Percentiles rank a stretch among this genome's conserved stretches.
These are phyloP conservation scores for Lipomyces chichibuensis DNA, from an alignment of 805 yeast species.

Conservation along the genomic window DNA sequence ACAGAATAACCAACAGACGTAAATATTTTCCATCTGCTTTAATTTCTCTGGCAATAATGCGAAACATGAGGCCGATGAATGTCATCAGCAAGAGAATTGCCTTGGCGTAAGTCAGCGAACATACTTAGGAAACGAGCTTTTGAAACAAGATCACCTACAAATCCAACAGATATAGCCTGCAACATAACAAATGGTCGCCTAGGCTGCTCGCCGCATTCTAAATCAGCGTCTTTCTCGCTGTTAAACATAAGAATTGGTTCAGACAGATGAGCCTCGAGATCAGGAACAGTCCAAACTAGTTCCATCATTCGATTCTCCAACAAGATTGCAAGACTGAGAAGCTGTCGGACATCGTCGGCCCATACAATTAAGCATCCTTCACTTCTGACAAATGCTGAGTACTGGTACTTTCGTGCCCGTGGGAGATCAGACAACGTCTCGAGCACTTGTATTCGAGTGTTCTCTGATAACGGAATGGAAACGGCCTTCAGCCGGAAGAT, in stretches of 20 bases:
- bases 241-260: conserved; percentile 8
- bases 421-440: conserved; percentile 27
- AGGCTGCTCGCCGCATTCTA: conserved; percentile 2
- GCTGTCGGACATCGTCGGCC: conserved; percentile 23
- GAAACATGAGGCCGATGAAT: conserved; percentile 12
- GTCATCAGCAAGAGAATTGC: conserved; percentile 5
- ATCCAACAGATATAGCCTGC: conserved; percentile 26
- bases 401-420: conserved; percentile 25
- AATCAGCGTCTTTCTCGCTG: conserved; percentile 1
- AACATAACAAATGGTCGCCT: conserved; percentile 14
- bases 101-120: background rate
- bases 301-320: conserved; percentile 30
- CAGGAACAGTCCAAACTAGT: conserved; percentile 24
- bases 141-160: conserved; percentile 10
- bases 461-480: conserved; percentile 24
- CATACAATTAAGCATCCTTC: conserved; percentile 27
- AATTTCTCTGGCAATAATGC: conserved; percentile 10
- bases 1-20: conserved; percentile 11
- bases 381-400: conserved; percentile 23
- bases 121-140: background rate
- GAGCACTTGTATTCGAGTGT: conserved; percentile 28
- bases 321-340: conserved; percentile 15
- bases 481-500: conserved; percentile 17
- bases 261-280: conserved; percentile 7
- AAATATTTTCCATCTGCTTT: conserved; percentile 8